A percentile compares a stretch with the other conserved stretches of the same genome.
Evolutionary conservation across 495 filamentous ascomycete genomes (phyloP).

Genomic region (Aspergillus olivimuriae): DNA sequence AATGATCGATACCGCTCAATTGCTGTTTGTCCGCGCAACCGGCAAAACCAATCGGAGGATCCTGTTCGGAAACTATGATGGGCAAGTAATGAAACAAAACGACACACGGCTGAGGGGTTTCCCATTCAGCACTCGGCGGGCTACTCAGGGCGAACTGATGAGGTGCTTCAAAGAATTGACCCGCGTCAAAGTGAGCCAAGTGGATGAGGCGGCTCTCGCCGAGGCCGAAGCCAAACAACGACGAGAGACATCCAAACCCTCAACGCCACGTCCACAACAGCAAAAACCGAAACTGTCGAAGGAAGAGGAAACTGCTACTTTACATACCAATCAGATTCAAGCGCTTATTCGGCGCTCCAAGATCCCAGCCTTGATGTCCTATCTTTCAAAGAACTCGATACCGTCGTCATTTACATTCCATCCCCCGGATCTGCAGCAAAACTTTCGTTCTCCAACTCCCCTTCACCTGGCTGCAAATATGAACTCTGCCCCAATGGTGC

Average conservation of each 20-base stretch:
- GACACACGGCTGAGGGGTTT: conserved; percentile 83
- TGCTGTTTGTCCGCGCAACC: conserved; percentile 84
- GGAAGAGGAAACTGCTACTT: conserved; percentile 69
- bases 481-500: conserved; percentile 65
- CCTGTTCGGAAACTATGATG: conserved; percentile 86
- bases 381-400: conserved; percentile 67
- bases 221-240: conserved; percentile 37
- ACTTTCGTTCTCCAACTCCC: conserved; percentile 79
- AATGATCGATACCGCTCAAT: conserved; percentile 73
- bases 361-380: conserved; percentile 77
- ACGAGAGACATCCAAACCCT: conserved; percentile 27
- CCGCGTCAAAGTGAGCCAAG: conserved; percentile 70
- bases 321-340: conserved; percentile 83
- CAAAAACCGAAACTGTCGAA: conserved; percentile 58
- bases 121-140: conserved; percentile 89
- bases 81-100: conserved; percentile 71
- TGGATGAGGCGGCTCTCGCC: conserved; percentile 55
- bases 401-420: conserved; percentile 64
- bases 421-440: conserved; percentile 58
- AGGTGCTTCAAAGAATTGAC: conserved; percentile 89
- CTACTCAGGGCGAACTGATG: conserved; percentile 92
- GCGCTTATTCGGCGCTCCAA: conserved; percentile 87
- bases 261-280: conserved; percentile 37
- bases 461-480: conserved; percentile 80
- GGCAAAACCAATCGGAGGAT: conserved; percentile 78